Evolutionary conservation across 106 monocot genomes (phyloP), one percentile per base, ranked within the genome.

Genomic region (Dioscorea dumetorum): DNA sequence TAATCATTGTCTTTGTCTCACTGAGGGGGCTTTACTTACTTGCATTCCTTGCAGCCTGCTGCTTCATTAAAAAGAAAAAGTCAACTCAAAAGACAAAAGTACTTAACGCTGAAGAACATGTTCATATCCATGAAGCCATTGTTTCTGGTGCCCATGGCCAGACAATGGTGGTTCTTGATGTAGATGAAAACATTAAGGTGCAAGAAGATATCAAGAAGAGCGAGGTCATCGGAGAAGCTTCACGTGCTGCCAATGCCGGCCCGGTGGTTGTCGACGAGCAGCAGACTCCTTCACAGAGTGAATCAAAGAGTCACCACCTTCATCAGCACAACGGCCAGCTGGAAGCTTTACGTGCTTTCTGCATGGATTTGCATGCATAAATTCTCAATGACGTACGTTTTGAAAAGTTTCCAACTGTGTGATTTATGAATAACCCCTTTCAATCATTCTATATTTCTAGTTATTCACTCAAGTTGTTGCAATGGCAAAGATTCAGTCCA

Each of bases 11-110:
- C 23, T 81, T 85, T 17, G 88, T 76, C 13, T 81, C 85, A 2
- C 64, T 81, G 3, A 85, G 95, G 0, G 85, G 95, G 1, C 58
- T 95, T 22, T 76, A 88, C 64, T 68, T 91, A 64, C 81, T 91
- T 2, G 83, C 86, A 12, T 85, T 75, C 66, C 72, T 95, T 10
- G 91, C 84, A 3, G 88, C 79, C 24, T 88, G 68, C 57, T 91
- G 88, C 72, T 77, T 71, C 62, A 35, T 83, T 23, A 94, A 84
- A 81, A 77, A 80, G 85, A 90, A 74, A 74, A 83, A 73, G 79
- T 63, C 57, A 67, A 64, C 18, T 64, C 60, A 60, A 21, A 7
- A 32, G 17, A 32, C 34, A 0, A 76, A 91, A 48, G 32, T 57
- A 0, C 57, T 87, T 22, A 74, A 76, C 48, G 68, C 81, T 1